phyloP scores from a whole-genome alignment of 768 basidiomycete genomes.

The Phallus indusiatus region DNA sequence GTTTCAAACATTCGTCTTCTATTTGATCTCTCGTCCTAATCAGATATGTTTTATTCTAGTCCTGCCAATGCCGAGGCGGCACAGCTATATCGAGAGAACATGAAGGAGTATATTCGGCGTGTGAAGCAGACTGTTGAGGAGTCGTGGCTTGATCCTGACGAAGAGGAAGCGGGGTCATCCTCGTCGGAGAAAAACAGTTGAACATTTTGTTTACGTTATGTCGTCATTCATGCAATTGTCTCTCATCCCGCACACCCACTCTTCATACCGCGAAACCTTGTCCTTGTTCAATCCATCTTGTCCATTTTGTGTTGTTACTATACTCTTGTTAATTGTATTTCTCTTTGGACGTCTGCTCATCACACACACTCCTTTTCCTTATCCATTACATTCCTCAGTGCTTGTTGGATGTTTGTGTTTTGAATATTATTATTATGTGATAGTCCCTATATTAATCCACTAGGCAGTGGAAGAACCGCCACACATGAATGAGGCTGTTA shows the following conservation, averaged over 20 bases:
- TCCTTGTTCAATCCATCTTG: background rate
- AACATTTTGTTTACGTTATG: background rate
- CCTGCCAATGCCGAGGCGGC: conserved; percentile 99
- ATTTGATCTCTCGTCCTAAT: background rate
- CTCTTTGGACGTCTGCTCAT: background rate
- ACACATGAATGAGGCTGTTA: background rate
- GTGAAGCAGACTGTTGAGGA: conserved; percentile 93
- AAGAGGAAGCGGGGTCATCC: conserved; percentile 41
- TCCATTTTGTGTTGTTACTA: background rate
- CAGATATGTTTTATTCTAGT: conserved; percentile 29
- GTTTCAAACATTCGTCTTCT: background rate
- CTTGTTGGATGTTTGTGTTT: background rate
- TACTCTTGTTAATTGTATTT: background rate
- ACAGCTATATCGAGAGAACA: conserved; percentile 91
- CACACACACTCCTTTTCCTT: background rate
- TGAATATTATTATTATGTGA: too few species aligned
- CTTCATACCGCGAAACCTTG: background rate
- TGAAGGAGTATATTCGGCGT: conserved; percentile 94
- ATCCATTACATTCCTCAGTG: background rate
- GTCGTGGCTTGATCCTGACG: conserved; percentile 81
- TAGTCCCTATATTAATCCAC: too few species aligned
- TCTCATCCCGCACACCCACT: background rate
- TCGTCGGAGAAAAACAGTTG: background rate
- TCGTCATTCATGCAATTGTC: background rate
- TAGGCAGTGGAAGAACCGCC: too few species aligned